These are phyloP conservation scores for Cajanus cajan DNA, from an alignment of 306 rosid species.

Conservation along the genomic window DNA sequence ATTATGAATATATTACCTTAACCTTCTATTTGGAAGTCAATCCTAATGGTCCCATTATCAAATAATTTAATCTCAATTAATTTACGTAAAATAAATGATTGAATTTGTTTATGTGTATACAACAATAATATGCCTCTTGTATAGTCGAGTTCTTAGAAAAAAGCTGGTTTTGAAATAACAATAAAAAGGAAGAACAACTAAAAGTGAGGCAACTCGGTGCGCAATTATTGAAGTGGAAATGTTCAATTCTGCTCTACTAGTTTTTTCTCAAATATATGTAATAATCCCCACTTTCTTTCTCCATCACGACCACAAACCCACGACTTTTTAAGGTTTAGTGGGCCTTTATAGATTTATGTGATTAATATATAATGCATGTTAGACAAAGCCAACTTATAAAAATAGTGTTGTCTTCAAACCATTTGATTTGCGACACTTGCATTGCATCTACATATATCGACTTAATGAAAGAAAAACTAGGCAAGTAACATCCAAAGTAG, in stretches of 20 bases:
- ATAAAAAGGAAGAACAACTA: background rate
- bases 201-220: background rate
- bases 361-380: conserved; percentile 7
- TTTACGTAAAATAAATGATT: background rate
- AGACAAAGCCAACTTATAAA: background rate
- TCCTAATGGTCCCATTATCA: background rate
- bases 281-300: background rate
- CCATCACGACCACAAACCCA: background rate
- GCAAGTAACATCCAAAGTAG: conserved; percentile 9
- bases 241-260: background rate
- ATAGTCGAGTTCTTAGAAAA: background rate
- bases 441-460: background rate
- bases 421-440: conserved; percentile 23
- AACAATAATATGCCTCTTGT: background rate
- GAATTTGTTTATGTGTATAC: background rate
- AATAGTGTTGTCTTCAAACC: background rate
- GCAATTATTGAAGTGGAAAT: conserved; percentile 36
- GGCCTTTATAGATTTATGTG: background rate
- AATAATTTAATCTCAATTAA: background rate
- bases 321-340: conserved; percentile 1
- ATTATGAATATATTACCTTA: no score
- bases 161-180: background rate
- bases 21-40: no score
- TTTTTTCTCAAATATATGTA: background rate
- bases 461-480: background rate